Evolutionary conservation across 352 stramenopile species (phyloP).

Genomic region (Globisporangium irregulare): DNA sequence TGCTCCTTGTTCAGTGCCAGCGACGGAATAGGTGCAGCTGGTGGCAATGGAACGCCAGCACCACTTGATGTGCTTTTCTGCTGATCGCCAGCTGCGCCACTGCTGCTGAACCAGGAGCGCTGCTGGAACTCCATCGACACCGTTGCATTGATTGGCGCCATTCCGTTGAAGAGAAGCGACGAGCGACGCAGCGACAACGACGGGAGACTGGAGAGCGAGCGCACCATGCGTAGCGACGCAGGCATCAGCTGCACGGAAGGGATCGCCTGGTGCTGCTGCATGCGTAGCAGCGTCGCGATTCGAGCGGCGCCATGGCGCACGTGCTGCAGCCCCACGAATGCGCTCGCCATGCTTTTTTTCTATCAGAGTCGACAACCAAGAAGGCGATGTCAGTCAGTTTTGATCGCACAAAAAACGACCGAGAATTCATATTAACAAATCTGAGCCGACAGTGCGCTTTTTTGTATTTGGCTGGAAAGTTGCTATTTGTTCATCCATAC

Average conservation of each 20-base stretch:
- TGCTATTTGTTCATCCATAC: neutral
- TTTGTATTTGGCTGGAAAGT: neutral
- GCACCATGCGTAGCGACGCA: neutral
- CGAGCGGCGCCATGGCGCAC: slow-evolving; percentile 1
- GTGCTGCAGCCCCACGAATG: slow-evolving; percentile 10
- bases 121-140: slow-evolving; percentile 4
- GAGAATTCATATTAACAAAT: neutral
- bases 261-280: neutral
- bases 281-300: neutral
- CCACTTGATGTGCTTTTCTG: neutral
- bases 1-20: slow-evolving; percentile 6
- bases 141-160: neutral
- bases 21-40: slow-evolving; percentile 5
- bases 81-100: neutral
- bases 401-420: neutral
- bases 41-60: neutral
- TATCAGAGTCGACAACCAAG: neutral
- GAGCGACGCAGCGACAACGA: neutral
- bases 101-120: slow-evolving; percentile 2
- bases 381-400: neutral
- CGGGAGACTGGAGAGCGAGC: neutral
- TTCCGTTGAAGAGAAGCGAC: slow-evolving; percentile 1
- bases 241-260: neutral
- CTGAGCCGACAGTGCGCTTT: neutral
- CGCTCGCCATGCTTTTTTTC: slow-evolving; percentile 3